These are phyloP conservation scores for Cordyceps farinosa DNA, from an alignment of 2,329 filamentous ascomycete species.

Conservation along the genomic window DNA sequence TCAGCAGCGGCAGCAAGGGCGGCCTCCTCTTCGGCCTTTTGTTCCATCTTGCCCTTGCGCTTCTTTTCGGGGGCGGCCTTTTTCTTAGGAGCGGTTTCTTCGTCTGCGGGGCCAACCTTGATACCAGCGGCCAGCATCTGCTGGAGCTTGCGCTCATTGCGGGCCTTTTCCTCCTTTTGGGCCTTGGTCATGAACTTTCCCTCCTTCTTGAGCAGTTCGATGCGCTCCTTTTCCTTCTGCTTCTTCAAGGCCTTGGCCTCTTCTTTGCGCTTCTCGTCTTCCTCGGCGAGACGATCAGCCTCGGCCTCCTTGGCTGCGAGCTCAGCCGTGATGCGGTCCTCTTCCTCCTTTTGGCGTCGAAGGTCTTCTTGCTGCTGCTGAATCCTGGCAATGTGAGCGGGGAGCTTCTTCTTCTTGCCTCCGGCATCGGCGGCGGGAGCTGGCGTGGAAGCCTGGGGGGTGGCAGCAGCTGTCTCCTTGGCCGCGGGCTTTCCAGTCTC, in stretches of 20 bases:
- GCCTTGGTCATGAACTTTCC: conserved; percentile 85
- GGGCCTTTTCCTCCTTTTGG: conserved; percentile 76
- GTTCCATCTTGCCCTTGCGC: conserved; percentile 60
- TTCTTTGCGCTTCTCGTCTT: conserved; percentile 66
- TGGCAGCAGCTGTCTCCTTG: conserved; percentile 53
- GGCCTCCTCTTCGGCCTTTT: conserved; percentile 73
- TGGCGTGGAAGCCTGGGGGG: conserved; percentile 31
- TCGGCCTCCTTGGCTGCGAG: conserved; percentile 64
- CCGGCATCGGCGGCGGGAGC: conserved; percentile 46
- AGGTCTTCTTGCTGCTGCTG: conserved; percentile 82
- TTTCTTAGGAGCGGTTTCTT: conserved; percentile 65
- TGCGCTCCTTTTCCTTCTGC: conserved; percentile 80
- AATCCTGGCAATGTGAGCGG: conserved; percentile 65
- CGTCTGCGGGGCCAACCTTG: conserved; percentile 61
- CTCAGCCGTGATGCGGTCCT: conserved; percentile 54
- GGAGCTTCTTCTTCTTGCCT: conserved; percentile 84
- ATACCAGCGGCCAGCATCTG: conserved; percentile 79
- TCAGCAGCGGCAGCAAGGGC: conserved; percentile 75
- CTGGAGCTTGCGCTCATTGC: conserved; percentile 74
- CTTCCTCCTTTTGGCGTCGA: conserved; percentile 65
- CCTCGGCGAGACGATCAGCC: conserved; percentile 59
- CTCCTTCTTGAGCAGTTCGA: conserved; percentile 83
- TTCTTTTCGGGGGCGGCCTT: conserved; percentile 78
- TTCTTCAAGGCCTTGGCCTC: conserved; percentile 76
- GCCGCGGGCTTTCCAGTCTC: conserved; percentile 29